phyloP scores from a whole-genome alignment of 2,329 filamentous ascomycete species.

The Leptodontidium sp. region DNA sequence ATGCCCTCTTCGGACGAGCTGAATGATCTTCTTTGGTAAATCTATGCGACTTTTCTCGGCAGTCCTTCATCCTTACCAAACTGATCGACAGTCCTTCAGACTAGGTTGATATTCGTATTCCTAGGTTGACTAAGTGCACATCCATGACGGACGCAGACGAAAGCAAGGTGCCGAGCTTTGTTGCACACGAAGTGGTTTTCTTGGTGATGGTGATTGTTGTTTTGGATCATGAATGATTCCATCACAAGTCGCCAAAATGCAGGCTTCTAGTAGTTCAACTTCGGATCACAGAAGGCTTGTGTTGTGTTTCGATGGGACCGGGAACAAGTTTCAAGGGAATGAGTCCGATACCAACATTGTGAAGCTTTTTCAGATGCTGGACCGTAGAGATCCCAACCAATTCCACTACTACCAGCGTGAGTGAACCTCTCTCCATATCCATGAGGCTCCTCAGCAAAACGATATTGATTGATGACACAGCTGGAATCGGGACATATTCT shows the following conservation, averaged over 20 bases:
- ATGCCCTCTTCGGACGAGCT: neutral
- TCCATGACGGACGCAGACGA: no score
- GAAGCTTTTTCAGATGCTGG: constrained; percentile 24
- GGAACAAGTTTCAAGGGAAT: constrained; percentile 21
- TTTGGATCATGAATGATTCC: no score
- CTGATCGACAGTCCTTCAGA: no score
- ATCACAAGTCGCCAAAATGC: neutral
- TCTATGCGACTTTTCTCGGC: neutral
- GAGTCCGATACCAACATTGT: constrained; percentile 25
- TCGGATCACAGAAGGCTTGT: constrained; percentile 11
- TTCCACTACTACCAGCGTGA: constrained; percentile 28
- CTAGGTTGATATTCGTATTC: no score
- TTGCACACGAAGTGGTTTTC: no score
- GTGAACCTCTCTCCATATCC: neutral
- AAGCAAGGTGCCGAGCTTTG: no score
- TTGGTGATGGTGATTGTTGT: no score
- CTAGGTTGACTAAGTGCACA: no score
- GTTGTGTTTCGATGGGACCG: constrained; percentile 25
- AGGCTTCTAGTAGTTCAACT: neutral
- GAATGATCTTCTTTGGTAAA: neutral
- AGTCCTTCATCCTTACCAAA: neutral
- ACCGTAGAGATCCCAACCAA: constrained; percentile 15
- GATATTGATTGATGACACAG: neutral
- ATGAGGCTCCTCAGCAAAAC: neutral
- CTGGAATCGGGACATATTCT: constrained; percentile 24